phyloP scores from a whole-genome alignment of 352 stramenopile genomes.

The Phytophthora aleatoria region DNA sequence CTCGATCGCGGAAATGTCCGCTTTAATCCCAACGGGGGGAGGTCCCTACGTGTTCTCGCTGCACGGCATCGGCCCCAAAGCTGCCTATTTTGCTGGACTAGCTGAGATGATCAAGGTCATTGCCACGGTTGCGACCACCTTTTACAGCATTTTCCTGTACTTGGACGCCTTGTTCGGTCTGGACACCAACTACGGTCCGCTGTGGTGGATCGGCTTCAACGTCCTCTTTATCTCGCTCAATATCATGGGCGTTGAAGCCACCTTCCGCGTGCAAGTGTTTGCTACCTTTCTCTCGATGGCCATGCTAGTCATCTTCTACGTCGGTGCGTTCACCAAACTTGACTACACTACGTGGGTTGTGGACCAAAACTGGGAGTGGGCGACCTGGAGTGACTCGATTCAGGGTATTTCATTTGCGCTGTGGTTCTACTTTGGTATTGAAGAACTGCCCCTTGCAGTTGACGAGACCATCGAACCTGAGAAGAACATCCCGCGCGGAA shows the following conservation, averaged over 20 bases:
- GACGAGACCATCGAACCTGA: constrained; percentile 76
- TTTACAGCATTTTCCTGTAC: constrained; percentile 64
- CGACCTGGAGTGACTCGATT: constrained; percentile 46
- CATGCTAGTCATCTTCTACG: constrained; percentile 67
- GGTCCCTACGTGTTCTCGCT: constrained; percentile 74
- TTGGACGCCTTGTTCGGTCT: constrained; percentile 58
- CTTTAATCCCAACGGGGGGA: constrained; percentile 57
- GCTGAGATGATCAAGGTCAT: constrained; percentile 74
- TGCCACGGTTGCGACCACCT: constrained; percentile 49
- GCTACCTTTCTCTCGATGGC: constrained; percentile 52
- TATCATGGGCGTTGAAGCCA: constrained; percentile 58
- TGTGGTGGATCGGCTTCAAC: constrained; percentile 68
- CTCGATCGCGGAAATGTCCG: constrained; percentile 75
- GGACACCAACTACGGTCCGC: constrained; percentile 35
- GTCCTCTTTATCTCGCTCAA: constrained; percentile 68
- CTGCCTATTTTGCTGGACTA: constrained; percentile 65
- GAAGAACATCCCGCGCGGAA: constrained; percentile 68
- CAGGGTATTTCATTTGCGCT: constrained; percentile 64
- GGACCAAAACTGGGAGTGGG: constrained; percentile 56
- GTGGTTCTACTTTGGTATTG: constrained; percentile 82
- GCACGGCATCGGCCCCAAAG: constrained; percentile 53
- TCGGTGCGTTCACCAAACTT: constrained; percentile 50
- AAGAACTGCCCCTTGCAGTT: constrained; percentile 71
- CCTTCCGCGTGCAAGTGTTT: constrained; percentile 67
- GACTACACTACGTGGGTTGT: constrained; percentile 64